Evolutionary conservation across 345 rosid species (phyloP).

Genomic region (Noccaea bulbosa): DNA sequence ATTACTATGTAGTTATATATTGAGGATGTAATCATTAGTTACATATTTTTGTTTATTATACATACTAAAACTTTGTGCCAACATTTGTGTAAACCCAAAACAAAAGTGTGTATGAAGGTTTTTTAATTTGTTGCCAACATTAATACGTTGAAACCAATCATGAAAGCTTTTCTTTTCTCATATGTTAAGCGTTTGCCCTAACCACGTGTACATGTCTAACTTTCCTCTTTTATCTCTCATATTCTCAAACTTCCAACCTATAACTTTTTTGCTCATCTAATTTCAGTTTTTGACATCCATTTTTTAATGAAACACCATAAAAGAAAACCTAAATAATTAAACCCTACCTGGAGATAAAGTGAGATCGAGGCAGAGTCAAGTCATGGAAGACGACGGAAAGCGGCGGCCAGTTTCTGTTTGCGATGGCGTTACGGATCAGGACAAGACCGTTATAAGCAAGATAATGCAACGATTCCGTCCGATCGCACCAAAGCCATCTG

Average conservation of each 20-base stretch:
- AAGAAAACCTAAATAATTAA: neutral
- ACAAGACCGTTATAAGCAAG: slow-evolving; percentile 54
- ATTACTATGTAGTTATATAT: neutral
- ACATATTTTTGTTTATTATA: neutral
- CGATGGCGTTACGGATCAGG: slow-evolving; percentile 39
- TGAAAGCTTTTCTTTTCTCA: slow-evolving; percentile 31
- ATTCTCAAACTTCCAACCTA: slow-evolving; percentile 6
- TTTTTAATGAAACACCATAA: slow-evolving; percentile 7
- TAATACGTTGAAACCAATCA: slow-evolving; percentile 29
- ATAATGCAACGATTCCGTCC: slow-evolving; percentile 83
- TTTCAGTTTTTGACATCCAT: neutral
- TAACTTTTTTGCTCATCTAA: slow-evolving; percentile 18
- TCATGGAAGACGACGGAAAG: slow-evolving; percentile 39
- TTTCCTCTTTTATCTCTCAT: slow-evolving; percentile 34
- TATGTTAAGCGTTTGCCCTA: slow-evolving; percentile 37
- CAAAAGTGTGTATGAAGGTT: neutral
- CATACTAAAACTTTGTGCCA: neutral
- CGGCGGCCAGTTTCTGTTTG: slow-evolving; percentile 35
- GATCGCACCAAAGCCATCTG: slow-evolving; percentile 81
- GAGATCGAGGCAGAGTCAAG: slow-evolving; percentile 8
- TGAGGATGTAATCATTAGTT: neutral
- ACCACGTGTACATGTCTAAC: slow-evolving; percentile 51
- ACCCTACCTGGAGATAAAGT: neutral
- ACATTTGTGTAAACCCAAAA: neutral
- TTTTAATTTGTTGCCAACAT: slow-evolving; percentile 16